Evolutionary conservation across 306 rosid species (phyloP).

Genomic region (Rubus idaeus): DNA sequence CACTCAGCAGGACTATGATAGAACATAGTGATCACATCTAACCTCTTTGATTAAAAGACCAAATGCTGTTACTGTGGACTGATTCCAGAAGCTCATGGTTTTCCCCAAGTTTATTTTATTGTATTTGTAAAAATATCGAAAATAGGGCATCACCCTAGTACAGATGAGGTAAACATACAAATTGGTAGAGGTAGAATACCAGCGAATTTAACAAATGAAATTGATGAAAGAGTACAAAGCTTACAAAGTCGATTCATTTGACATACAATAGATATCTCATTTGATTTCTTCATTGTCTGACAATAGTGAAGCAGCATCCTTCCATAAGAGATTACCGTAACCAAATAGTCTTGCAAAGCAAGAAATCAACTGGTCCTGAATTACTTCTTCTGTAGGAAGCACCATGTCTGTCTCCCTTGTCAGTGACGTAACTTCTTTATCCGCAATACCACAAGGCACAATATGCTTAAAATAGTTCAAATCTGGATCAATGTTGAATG

Average conservation of each 20-base stretch:
- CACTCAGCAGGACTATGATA: constrained; percentile 42
- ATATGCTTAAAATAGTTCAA: constrained; percentile 70
- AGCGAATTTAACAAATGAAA: neutral
- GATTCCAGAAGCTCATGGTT: constrained; percentile 12
- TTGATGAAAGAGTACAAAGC: neutral
- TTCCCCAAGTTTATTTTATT: neutral
- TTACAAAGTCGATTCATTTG: constrained; percentile 6
- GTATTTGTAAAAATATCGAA: neutral
- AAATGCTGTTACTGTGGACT: constrained; percentile 4
- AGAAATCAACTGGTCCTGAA: constrained; percentile 72
- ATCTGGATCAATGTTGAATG: constrained; percentile 89
- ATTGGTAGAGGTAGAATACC: neutral
- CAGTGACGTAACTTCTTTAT: constrained; percentile 85
- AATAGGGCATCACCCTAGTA: neutral
- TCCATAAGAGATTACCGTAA: constrained; percentile 51
- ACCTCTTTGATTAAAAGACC: constrained; percentile 10
- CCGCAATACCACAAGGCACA: constrained; percentile 81
- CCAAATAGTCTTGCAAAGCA: constrained; percentile 73
- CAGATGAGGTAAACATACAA: neutral
- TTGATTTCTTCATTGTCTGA: constrained; percentile 34
- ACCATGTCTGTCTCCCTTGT: constrained; percentile 52
- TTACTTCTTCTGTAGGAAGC: constrained; percentile 60
- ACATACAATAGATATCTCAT: constrained; percentile 23
- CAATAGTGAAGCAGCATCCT: constrained; percentile 43
- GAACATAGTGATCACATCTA: constrained; percentile 19